Percentiles rank a stretch among this genome's conserved stretches.
These are phyloP conservation scores for Phytophthora syringae DNA, from an alignment of 352 stramenopile species.

Conservation along the genomic window DNA sequence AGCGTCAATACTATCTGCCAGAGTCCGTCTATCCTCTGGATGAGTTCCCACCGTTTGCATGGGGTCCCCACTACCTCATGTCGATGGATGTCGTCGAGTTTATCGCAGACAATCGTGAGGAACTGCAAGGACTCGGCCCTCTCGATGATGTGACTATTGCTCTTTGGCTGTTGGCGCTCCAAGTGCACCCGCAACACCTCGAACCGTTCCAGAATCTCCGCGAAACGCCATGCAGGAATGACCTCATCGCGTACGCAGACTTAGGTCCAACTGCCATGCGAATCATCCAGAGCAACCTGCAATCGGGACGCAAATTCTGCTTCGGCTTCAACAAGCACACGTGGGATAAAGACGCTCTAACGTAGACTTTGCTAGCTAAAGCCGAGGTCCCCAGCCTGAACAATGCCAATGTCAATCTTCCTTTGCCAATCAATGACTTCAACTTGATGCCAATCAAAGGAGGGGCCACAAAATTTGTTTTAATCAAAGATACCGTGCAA, in stretches of 20 bases:
- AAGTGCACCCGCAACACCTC: slow-evolving; percentile 58
- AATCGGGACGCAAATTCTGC: slow-evolving; percentile 39
- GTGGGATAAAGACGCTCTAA: slow-evolving; percentile 38
- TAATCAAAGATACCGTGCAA: too few relatives aligned
- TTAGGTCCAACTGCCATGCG: slow-evolving; percentile 45
- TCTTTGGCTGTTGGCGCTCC: slow-evolving; percentile 64
- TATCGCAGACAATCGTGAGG: slow-evolving; percentile 47
- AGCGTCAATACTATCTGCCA: slow-evolving; percentile 49
- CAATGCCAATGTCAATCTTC: too few relatives aligned
- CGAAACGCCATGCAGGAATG: slow-evolving; percentile 42
- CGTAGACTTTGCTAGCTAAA: background rate
- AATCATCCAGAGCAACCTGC: slow-evolving; percentile 56
- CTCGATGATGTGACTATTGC: slow-evolving; percentile 74
- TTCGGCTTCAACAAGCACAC: slow-evolving; percentile 40
- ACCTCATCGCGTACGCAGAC: slow-evolving; percentile 56
- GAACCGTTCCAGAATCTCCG: slow-evolving; percentile 52
- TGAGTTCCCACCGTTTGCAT: slow-evolving; percentile 56
- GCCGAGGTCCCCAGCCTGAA: too few relatives aligned
- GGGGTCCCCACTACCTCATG: slow-evolving; percentile 62
- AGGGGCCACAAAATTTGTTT: too few relatives aligned
- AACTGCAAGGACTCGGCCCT: slow-evolving; percentile 41
- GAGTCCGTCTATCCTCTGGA: slow-evolving; percentile 48
- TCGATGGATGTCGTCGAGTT: slow-evolving; percentile 63
- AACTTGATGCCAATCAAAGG: too few relatives aligned
- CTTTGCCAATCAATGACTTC: too few relatives aligned